Percentiles rank a stretch among this genome's conserved stretches.
Evolutionary conservation across 2,329 filamentous ascomycete species (phyloP).

Genomic region (Exophiala viscosa): DNA sequence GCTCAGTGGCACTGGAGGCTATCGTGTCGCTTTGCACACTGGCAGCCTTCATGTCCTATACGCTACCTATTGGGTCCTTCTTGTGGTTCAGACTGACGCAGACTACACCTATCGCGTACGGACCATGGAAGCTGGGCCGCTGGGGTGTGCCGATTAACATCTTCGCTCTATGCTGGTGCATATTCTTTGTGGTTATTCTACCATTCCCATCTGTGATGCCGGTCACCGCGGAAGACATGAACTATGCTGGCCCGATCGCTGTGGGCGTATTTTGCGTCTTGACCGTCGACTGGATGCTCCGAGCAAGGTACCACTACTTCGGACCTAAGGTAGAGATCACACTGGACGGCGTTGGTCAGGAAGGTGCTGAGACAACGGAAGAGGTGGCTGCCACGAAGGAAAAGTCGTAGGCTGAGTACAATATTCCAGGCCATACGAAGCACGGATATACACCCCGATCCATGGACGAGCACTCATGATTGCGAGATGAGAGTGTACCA

Average conservation of each 20-base stretch:
- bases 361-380: not conserved
- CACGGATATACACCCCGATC: no score
- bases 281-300: slow-evolving; percentile 1
- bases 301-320: slow-evolving; percentile 11
- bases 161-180: slow-evolving; percentile 31
- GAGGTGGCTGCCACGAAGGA: not conserved
- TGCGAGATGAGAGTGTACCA: no score
- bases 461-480: no score
- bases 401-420: no score
- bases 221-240: slow-evolving; percentile 33
- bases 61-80: slow-evolving; percentile 46
- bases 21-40: slow-evolving; percentile 22
- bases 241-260: slow-evolving; percentile 21
- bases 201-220: slow-evolving; percentile 32
- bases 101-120: slow-evolving; percentile 22
- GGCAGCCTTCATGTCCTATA: slow-evolving; percentile 47
- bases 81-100: slow-evolving; percentile 26
- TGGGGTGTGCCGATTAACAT: slow-evolving; percentile 32
- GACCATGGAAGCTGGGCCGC: slow-evolving; percentile 31
- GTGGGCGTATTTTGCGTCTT: slow-evolving; percentile 1
- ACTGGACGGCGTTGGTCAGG: not conserved
- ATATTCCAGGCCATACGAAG: no score
- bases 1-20: slow-evolving; percentile 23
- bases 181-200: slow-evolving; percentile 32
- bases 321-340: not conserved